Evolutionary conservation across 176 grass and related monocot species (phyloP), one percentile per base, ranked within the genome.

Genomic region (Areca catechu): DNA sequence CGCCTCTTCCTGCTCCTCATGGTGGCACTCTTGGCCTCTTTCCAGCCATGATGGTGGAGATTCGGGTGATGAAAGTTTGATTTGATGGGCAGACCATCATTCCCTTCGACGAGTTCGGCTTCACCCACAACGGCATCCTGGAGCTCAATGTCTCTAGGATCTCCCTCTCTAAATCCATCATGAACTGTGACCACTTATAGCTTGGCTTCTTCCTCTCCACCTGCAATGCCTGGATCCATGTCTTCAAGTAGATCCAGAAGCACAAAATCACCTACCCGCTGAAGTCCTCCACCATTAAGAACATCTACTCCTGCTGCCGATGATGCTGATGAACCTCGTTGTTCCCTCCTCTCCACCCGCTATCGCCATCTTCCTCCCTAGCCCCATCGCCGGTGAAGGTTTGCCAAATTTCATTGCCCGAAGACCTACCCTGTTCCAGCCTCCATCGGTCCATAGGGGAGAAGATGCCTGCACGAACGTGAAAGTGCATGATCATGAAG

Each of bases 191-290:
- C 78, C 83, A 92, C 57, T 75, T 83, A 16, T 87, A 91, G 73
- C 69, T 97, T 12, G 93, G 93, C 16, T 97, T 97, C 81, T 97
- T 97, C 72, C 93, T 97, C 57, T 97, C 87, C 23, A 97, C 93
- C 15, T 81, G 82, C 62, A 87, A 97, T 54, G 87, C 87, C 16
- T 97, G 93, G 93, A 75, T 82, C 18, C 93, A 91, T 58, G 93
- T 97, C 57, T 84, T 97, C 60, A 87, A 57, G 54, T 83, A 91
- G 69, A 75, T 97, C 16, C 81, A 82, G 67, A 87, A 92, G 69
- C 83, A 75, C 24, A 84, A 97, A 19, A 74, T 97, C 77, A 97
- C 93, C 69, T 97, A 87, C 78, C 81, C 78, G 49, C 87, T 97
- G n/a, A 77, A 97, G 57, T 85, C 93, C 29, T 69, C 91, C 12